Base-by-base conservation (phyloP, 2,329 filamentous ascomycete genomes). In the Paecilomyces sp. region DNA sequence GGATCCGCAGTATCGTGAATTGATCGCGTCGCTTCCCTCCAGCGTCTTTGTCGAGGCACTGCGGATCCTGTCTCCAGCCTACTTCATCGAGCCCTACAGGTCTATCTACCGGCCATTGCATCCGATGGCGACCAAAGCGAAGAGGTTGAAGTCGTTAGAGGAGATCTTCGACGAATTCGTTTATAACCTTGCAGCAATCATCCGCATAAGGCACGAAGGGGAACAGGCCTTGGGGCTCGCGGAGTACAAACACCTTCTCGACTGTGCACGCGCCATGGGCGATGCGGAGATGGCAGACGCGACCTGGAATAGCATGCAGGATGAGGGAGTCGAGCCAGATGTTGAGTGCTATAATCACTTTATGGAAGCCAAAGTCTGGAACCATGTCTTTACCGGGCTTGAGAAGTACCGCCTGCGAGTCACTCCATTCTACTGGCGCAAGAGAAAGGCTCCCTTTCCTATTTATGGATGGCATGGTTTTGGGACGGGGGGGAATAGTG, bases 11-110 rank as follows among this genome's bases (percentile, higher is more conserved):
- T 74, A 70, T 62, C 63, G 63, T 18, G 57, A 63, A 11, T 56
- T 72, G 22, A 63, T 75, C 55, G 65, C 68, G 57, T 67, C 65
- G 4, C 69, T 91, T 24, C 79, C 87, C 0, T 71, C 78, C 1
- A 76, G 80, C 1, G 81, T 81, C 0, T 86, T 91, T 67, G 84
- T 85, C 1, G 85, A 88, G 63, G 81, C 89, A 9, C 70, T 92
- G 31, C 80, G 81, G 34, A 78, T 80, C 4, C 72, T 92, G 8
- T 85, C 89, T 60, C 87, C 88, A 0, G 66, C 72, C 25, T 71
- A 81, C 63, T 80, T 83, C 61, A 64, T 84, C 50, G 71, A 75
- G 25, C 74, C 75, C 1, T 77, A 79, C 64, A 74, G 82, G 3
- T 67, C 72, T 24, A 72, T 85, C 18, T 76, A 82, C 57, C 69